A percentile compares a stretch with the other conserved stretches of the same genome.
Evolutionary conservation across 2,329 filamentous ascomycete genomes (phyloP).

Genomic region (Lasiodiplodia sp.): DNA sequence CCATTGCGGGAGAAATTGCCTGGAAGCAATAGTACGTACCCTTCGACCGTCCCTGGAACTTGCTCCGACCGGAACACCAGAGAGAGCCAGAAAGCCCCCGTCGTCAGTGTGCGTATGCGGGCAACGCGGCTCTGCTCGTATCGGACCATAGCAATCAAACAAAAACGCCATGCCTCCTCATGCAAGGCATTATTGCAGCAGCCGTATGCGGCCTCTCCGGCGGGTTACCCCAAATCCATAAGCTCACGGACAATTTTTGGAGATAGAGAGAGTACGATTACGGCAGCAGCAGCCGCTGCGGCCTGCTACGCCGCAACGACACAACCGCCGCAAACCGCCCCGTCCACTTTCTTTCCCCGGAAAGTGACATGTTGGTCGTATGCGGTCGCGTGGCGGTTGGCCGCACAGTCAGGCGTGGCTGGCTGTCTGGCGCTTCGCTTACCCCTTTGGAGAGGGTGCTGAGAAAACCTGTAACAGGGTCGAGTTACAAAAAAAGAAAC

Average conservation of each 20-base stretch:
- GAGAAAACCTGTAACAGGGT: too few species aligned
- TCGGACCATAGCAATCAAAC: neutral
- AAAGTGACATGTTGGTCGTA: too few species aligned
- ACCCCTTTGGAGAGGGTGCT: neutral
- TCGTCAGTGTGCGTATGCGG: neutral
- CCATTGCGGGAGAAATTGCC: neutral
- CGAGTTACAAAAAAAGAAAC: neutral
- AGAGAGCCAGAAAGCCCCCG: neutral
- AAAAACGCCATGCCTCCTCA: neutral
- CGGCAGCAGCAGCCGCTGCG: too few species aligned
- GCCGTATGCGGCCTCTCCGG: too few species aligned
- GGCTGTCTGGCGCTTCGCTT: neutral
- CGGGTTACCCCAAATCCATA: neutral
- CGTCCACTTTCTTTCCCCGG: too few species aligned
- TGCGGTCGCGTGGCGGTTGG: too few species aligned
- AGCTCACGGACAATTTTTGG: neutral
- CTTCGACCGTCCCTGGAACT: neutral
- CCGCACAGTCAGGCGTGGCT: too few species aligned
- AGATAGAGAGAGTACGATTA: too few species aligned
- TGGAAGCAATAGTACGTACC: neutral
- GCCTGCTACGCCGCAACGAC: too few species aligned
- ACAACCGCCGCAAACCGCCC: too few species aligned
- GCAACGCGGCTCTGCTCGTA: constrained; percentile 18
- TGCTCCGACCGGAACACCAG: neutral
- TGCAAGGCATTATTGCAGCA: neutral